Evolutionary conservation across 257 asterid genomes (phyloP), one percentile per base, ranked within the genome.

Genomic region (Capsicum chinense): DNA sequence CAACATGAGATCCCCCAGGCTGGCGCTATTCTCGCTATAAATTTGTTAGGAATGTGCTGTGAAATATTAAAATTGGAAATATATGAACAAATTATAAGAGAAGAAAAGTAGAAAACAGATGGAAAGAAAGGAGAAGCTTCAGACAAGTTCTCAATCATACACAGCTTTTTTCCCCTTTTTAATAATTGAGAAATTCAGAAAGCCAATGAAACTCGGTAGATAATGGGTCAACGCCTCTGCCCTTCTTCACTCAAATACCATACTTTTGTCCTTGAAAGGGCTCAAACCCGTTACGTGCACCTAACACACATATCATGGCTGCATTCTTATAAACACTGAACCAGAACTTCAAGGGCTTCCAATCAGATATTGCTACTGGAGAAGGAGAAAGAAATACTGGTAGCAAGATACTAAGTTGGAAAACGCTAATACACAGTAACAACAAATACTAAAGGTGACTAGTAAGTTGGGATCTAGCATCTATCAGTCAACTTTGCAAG

Each of bases 1-100:
- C 26, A 39, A 16, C 78, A 69, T 56, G 3, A 69, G 19, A 39
- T 69, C 78, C 78, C 56, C 78, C 78, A 69, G 78, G 39, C 16
- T 39, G 21, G 26, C 4, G 14, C 78, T 56, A 39, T 69, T 13
- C 56, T 69, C 0, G 14, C 39, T 5, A 69, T 54, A 16, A 69
- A 69, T 39, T 39, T 54, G 8, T 7, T 9, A 69, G 78, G 78
- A 14, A 69, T 69, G 56, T 16, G 52, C 78, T 69, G 78, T 69
- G 13, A 57, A 8, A 78, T 54, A 54, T 26, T 3, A 16, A 54
- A 54, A 52, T 8, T 52, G 21, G 15, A 2, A 78, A 78, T 48
- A 54, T 57, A 54, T 14, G 48, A 78, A 78, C 0, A 78, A 52
- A 7, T 52, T 33, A 54, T 26, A 76, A 78, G 47, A 8, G 21